A percentile compares a stretch with the other conserved stretches of the same genome.
phyloP scores from a whole-genome alignment of 345 rosid species.

The Eucalyptus marginata region DNA sequence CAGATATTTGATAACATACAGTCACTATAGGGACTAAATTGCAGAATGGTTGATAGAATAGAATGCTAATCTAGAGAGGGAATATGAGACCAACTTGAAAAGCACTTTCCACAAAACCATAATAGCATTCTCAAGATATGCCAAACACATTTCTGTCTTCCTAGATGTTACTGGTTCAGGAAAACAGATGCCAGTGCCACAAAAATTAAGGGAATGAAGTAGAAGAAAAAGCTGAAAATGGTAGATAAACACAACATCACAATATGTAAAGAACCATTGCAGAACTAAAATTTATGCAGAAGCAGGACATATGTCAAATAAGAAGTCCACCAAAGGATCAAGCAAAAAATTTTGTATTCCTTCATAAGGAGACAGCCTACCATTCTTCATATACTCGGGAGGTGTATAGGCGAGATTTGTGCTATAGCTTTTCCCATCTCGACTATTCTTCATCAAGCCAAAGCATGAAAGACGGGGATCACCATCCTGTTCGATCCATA shows the following conservation, averaged over 20 bases:
- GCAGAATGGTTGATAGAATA: not conserved
- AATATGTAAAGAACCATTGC: not conserved
- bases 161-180: not conserved
- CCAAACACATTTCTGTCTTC: not conserved
- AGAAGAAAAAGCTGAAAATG: not conserved
- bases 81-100: not conserved
- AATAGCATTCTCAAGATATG: not conserved
- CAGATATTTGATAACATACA: not conserved
- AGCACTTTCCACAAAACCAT: not conserved
- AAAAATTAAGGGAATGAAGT: not conserved
- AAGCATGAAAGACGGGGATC: constrained; percentile 98
- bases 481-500: constrained; percentile 56
- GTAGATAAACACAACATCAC: not conserved
- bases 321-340: not conserved
- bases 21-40: not conserved
- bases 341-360: not conserved
- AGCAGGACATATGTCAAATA: not conserved
- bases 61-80: not conserved
- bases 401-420: constrained; percentile 94
- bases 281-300: not conserved
- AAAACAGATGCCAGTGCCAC: not conserved
- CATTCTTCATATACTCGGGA: constrained; percentile 89
- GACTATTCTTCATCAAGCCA: constrained; percentile 92
- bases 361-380: constrained; percentile 11
- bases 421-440: constrained; percentile 94